These are phyloP conservation scores for Phytopythium kandeliae DNA, from an alignment of 352 stramenopile genomes.

Conservation along the genomic window DNA sequence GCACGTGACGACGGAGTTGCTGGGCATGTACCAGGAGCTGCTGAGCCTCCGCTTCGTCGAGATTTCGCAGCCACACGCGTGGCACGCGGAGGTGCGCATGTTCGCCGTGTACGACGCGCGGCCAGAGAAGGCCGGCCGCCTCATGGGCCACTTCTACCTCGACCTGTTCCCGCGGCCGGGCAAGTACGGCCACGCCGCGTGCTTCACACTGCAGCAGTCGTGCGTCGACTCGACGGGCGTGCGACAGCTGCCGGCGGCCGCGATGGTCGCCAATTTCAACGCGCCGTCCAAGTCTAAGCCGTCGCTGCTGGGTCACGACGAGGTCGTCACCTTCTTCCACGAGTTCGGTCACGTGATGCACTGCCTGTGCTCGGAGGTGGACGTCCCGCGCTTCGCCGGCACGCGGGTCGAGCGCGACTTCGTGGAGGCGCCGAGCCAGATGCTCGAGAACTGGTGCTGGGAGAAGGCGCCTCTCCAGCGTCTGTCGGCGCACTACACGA, in stretches of 20 bases:
- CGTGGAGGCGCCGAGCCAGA: conserved; percentile 88
- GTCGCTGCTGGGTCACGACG: conserved; percentile 72
- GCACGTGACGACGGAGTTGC: conserved; percentile 79
- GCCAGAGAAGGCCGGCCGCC: conserved; percentile 33
- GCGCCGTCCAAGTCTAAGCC: conserved; percentile 70
- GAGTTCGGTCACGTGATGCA: conserved; percentile 91
- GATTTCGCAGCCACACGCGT: conserved; percentile 71
- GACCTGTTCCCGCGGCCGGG: conserved; percentile 82
- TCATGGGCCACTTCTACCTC: conserved; percentile 87
- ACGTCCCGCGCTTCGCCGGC: conserved; percentile 73
- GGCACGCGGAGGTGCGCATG: conserved; percentile 87
- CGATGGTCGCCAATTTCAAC: conserved; percentile 90
- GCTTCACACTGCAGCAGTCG: conserved; percentile 84
- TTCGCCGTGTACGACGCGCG: conserved; percentile 79
- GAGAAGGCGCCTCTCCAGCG: conserved; percentile 79
- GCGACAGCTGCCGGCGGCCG: conserved; percentile 64
- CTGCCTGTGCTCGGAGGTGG: conserved; percentile 78
- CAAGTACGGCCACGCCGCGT: conserved; percentile 88
- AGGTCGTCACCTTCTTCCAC: conserved; percentile 89
- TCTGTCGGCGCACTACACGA: conserved; percentile 83
- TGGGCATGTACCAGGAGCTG: conserved; percentile 88
- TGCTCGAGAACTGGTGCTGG: conserved; percentile 92
- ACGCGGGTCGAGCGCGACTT: conserved; percentile 84
- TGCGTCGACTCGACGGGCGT: conserved; percentile 55
- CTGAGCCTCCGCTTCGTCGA: conserved; percentile 84